phyloP scores from a whole-genome alignment of 2,329 filamentous ascomycete species.

The Beauveria rudraprayagi region DNA sequence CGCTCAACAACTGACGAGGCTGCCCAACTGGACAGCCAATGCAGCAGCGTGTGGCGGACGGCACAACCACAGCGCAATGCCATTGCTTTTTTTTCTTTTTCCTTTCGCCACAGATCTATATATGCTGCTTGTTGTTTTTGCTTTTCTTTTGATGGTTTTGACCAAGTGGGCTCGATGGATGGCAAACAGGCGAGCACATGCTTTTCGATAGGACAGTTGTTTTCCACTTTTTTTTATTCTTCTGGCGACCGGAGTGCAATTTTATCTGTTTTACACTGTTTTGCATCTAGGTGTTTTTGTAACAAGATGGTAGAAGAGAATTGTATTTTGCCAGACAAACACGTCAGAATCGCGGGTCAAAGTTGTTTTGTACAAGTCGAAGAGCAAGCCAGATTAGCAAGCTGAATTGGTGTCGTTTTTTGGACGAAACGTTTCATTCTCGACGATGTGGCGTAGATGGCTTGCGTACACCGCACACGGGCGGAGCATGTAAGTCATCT shows the following conservation, averaged over 20 bases:
- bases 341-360: not conserved
- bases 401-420: no score
- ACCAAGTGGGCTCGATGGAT: slow-evolving; percentile 26
- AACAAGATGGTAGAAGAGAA: not conserved
- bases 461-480: no score
- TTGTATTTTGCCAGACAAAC: not conserved
- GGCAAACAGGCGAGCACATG: slow-evolving; percentile 23
- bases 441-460: no score
- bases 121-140: not conserved
- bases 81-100: not conserved
- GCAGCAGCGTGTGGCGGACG: not conserved
- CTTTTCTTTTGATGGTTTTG: slow-evolving; percentile 20
- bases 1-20: not conserved
- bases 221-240: slow-evolving; percentile 5
- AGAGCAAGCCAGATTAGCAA: not conserved
- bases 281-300: slow-evolving; percentile 13
- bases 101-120: slow-evolving; percentile 4
- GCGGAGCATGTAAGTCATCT: no score
- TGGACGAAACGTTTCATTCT: no score
- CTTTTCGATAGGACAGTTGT: slow-evolving; percentile 35
- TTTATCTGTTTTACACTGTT: slow-evolving; percentile 26
- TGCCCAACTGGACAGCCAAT: not conserved
- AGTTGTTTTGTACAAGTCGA: not conserved
- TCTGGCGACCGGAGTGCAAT: slow-evolving; percentile 46
- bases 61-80: not conserved